phyloP scores from a whole-genome alignment of 2,329 filamentous ascomycete genomes.

The Periconia sp. region DNA sequence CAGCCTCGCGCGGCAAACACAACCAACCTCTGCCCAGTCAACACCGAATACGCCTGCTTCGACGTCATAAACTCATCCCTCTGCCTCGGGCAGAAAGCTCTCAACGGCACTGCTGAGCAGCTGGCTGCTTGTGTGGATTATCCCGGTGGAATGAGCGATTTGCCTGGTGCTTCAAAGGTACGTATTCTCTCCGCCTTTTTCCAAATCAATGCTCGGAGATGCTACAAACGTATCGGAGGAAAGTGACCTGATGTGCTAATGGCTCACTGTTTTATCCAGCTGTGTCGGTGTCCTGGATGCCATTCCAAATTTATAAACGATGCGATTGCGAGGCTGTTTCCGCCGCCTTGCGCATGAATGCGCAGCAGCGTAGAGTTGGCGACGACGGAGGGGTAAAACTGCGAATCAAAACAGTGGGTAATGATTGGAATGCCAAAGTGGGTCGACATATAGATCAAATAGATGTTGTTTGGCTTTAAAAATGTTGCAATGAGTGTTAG shows the following conservation, averaged over 20 bases:
- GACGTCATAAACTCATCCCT: slow-evolving; percentile 18
- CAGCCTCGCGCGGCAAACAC: not conserved
- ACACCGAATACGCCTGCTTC: slow-evolving; percentile 16
- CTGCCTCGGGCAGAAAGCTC: slow-evolving; percentile 11
- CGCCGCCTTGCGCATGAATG: slow-evolving; percentile 16
- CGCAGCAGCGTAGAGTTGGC: not conserved
- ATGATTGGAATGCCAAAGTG: too few relatives aligned
- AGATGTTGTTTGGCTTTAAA: too few relatives aligned
- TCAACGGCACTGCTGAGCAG: slow-evolving; percentile 8
- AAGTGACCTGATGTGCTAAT: not conserved
- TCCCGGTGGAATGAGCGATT: slow-evolving; percentile 13
- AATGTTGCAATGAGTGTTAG: too few relatives aligned
- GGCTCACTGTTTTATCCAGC: slow-evolving; percentile 2
- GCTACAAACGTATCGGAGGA: not conserved
- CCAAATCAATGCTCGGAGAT: not conserved
- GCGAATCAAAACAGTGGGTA: too few relatives aligned
- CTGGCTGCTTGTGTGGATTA: slow-evolving; percentile 15
- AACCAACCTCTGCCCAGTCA: slow-evolving; percentile 11
- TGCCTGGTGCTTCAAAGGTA: slow-evolving; percentile 15
- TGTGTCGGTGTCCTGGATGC: slow-evolving; percentile 16
- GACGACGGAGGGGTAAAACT: too few relatives aligned
- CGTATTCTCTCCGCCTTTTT: not conserved
- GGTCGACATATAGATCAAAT: too few relatives aligned
- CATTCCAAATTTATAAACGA: slow-evolving; percentile 13
- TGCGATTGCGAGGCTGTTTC: slow-evolving; percentile 14